Percentiles rank a stretch among this genome's conserved stretches.
phyloP scores from a whole-genome alignment of 805 yeast genomes.

The Lipomyces yamanashiensis region DNA sequence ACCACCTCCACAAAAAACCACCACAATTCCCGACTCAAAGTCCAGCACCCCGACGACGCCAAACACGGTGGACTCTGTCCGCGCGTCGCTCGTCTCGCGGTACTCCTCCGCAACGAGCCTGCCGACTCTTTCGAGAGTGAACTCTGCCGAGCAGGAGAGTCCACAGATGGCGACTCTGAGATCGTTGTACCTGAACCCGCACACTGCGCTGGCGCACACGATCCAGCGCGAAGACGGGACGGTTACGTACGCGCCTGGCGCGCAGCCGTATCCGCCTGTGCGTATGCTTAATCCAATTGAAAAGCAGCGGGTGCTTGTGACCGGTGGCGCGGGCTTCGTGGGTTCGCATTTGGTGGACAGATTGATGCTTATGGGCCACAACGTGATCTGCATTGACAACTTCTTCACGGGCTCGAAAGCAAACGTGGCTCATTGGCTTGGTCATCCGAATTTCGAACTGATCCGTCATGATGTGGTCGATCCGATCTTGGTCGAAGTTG shows the following conservation, averaged over 20 bases:
- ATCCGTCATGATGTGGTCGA: conserved; percentile 42
- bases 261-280: conserved; percentile 37
- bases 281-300: conserved; percentile 39
- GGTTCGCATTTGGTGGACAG: conserved; percentile 42
- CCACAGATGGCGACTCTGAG: conserved; percentile 22
- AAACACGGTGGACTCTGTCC: conserved; percentile 30
- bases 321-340: conserved; percentile 43
- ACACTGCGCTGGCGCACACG: conserved; percentile 31
- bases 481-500: conserved; percentile 41
- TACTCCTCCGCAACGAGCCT: conserved; percentile 22
- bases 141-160: background rate
- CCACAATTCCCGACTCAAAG: conserved; percentile 2
- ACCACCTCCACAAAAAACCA: background rate
- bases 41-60: conserved; percentile 8
- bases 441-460: conserved; percentile 42
- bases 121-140: background rate
- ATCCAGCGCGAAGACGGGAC: conserved; percentile 25
- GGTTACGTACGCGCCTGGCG: conserved; percentile 29
- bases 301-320: conserved; percentile 39
- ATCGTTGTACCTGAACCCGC: conserved; percentile 30
- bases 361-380: conserved; percentile 41
- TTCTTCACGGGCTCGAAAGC: conserved; percentile 41
- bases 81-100: conserved; percentile 27
- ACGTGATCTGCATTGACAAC: conserved; percentile 41
- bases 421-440: conserved; percentile 42